These are phyloP conservation scores for Dicorynia guianensis DNA, from an alignment of 306 rosid species.

Conservation along the genomic window DNA sequence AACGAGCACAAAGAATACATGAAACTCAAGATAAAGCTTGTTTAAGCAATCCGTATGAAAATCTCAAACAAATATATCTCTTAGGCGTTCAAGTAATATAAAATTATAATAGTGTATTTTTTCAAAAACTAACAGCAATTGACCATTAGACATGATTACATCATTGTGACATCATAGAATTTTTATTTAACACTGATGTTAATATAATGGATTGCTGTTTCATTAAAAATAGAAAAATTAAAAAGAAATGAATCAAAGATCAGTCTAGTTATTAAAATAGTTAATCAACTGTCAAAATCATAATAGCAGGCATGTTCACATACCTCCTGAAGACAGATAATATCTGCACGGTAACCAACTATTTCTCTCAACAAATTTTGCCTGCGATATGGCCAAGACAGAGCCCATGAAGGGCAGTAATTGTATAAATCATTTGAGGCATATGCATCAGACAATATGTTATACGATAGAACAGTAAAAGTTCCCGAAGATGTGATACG, in stretches of 20 bases:
- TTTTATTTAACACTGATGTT: not conserved
- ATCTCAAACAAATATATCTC: not conserved
- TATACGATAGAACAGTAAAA: slow-evolving; percentile 95
- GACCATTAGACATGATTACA: slow-evolving; percentile 19
- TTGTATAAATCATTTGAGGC: slow-evolving; percentile 82
- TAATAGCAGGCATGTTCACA: slow-evolving; percentile 7
- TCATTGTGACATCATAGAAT: not conserved
- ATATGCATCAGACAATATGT: slow-evolving; percentile 84
- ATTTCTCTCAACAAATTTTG: slow-evolving; percentile 96
- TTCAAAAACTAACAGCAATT: slow-evolving; percentile 16
- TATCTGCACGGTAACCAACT: slow-evolving; percentile 90
- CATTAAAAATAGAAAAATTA: not conserved
- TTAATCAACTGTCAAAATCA: slow-evolving; percentile 9
- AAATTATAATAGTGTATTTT: slow-evolving; percentile 8
- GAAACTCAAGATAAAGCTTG: not conserved
- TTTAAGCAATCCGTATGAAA: not conserved
- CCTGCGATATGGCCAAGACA: slow-evolving; percentile 98
- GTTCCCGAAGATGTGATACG: slow-evolving; percentile 81
- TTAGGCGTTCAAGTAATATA: slow-evolving; percentile 24
- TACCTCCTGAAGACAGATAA: slow-evolving; percentile 99
- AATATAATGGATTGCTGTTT: no score
- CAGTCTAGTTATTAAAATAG: slow-evolving; percentile 1
- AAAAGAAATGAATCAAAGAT: not conserved
- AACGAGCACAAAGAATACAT: not conserved
- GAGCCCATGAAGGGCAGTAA: slow-evolving; percentile 99